A percentile compares a stretch with the other conserved stretches of the same genome.
phyloP scores from a whole-genome alignment of 2,329 filamentous ascomycete species.

The Hymenotorrendiella dingleyae region DNA sequence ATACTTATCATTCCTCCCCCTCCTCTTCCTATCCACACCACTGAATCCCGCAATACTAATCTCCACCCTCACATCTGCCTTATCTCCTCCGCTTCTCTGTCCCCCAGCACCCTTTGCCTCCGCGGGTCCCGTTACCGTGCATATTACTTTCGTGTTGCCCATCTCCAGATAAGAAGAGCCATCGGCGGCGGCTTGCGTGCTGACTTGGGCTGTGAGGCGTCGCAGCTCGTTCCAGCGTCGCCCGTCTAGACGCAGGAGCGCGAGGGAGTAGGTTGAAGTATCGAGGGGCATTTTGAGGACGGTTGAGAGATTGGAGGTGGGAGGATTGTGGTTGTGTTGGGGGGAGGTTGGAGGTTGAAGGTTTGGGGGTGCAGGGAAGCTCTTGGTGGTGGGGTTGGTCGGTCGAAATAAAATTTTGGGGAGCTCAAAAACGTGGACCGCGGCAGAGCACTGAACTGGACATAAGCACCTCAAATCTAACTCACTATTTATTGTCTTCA shows the following conservation, averaged over 20 bases:
- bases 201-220: conserved; percentile 80
- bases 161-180: conserved; percentile 92
- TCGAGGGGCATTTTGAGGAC: conserved; percentile 73
- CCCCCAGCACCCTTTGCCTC: conserved; percentile 54
- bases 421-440: too few relatives aligned
- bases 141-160: conserved; percentile 96
- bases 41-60: conserved; percentile 85
- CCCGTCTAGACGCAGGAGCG: conserved; percentile 74
- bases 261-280: conserved; percentile 84
- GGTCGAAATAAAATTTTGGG: too few relatives aligned
- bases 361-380: too few relatives aligned
- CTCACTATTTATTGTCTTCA: too few relatives aligned
- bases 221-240: conserved; percentile 97
- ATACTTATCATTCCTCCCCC: conserved; percentile 75
- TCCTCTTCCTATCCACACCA: conserved; percentile 75
- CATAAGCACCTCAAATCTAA: too few relatives aligned
- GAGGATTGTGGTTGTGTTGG: background rate
- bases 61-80: conserved; percentile 70
- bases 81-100: conserved; percentile 32
- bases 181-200: conserved; percentile 86
- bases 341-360: background rate
- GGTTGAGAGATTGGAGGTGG: background rate
- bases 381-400: too few relatives aligned
- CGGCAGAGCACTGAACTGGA: too few relatives aligned
- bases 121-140: conserved; percentile 78